These are phyloP conservation scores for Biancaea sappan DNA, from an alignment of 306 rosid genomes.

Conservation along the genomic window DNA sequence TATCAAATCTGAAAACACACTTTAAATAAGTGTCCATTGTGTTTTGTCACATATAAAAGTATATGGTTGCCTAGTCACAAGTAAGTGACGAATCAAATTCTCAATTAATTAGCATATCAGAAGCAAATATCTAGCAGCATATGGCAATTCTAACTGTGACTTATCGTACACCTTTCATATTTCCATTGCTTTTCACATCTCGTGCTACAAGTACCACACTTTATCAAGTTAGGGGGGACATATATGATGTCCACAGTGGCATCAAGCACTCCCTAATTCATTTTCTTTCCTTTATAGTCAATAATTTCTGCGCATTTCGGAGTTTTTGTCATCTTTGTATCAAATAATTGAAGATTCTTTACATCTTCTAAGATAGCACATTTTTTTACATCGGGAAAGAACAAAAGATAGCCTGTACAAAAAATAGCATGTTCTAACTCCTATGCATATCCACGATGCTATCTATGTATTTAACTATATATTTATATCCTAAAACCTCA, in stretches of 20 bases:
- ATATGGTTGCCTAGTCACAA: slow-evolving; percentile 43
- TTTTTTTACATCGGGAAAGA: no score
- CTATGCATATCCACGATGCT: no score
- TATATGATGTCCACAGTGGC: slow-evolving; percentile 8
- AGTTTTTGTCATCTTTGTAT: background rate
- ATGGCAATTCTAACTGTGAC: background rate
- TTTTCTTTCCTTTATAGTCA: slow-evolving; percentile 24
- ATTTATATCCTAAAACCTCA: no score
- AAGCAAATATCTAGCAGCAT: background rate
- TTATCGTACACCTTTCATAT: background rate
- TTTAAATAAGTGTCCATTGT: slow-evolving; percentile 39
- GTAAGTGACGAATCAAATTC: slow-evolving; percentile 14
- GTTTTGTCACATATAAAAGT: slow-evolving; percentile 9
- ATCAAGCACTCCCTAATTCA: slow-evolving; percentile 11
- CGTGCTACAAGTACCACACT: background rate
- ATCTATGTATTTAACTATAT: no score
- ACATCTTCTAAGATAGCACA: background rate
- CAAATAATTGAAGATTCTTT: slow-evolving; percentile 14
- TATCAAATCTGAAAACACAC: slow-evolving; percentile 38
- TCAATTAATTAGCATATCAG: no score
- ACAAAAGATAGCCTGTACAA: no score
- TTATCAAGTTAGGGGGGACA: slow-evolving; percentile 20
- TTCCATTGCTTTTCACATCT: slow-evolving; percentile 25
- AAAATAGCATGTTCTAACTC: no score
- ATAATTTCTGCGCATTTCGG: background rate